phyloP scores from a whole-genome alignment of 352 stramenopile genomes.

The Globisporangium radiosum region DNA sequence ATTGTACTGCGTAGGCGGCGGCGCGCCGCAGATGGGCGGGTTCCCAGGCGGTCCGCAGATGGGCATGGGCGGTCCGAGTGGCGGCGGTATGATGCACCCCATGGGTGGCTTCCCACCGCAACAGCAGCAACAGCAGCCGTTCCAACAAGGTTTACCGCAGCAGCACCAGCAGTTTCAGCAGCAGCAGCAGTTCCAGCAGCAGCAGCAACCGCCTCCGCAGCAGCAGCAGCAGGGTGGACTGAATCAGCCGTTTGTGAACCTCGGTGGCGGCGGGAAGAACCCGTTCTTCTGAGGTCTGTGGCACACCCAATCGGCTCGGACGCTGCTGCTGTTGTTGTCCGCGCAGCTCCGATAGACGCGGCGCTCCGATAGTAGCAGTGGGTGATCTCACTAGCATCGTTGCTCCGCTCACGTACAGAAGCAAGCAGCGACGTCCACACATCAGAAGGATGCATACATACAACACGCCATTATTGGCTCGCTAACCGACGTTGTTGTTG shows the following conservation, averaged over 20 bases:
- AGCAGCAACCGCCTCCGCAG: constrained; percentile 28
- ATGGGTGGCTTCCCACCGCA: constrained; percentile 41
- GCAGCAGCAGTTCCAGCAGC: constrained; percentile 20
- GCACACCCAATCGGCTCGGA: no score
- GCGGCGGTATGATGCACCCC: constrained; percentile 48
- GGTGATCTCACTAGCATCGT: no score
- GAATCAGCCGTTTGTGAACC: constrained; percentile 78
- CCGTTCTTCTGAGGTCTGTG: constrained; percentile 31
- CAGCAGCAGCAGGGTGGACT: constrained; percentile 39
- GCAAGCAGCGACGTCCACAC: no score
- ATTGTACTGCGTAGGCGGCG: constrained; percentile 13
- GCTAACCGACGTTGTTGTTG: no score
- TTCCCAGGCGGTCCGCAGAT: constrained; percentile 39
- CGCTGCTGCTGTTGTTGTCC: no score
- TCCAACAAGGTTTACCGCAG: constrained; percentile 12
- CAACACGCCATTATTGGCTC: no score
- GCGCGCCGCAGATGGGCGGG: constrained; percentile 28
- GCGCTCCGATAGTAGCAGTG: no score
- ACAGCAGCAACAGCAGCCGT: constrained; percentile 22
- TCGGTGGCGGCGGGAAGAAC: constrained; percentile 33
- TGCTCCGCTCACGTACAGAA: no score
- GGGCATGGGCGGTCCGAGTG: constrained; percentile 29
- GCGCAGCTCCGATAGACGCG: no score
- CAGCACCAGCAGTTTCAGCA: constrained; percentile 24
- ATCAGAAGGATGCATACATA: no score